Conservation (phyloP, 257 asterid species). For the Pogostemon cablin region DNA sequence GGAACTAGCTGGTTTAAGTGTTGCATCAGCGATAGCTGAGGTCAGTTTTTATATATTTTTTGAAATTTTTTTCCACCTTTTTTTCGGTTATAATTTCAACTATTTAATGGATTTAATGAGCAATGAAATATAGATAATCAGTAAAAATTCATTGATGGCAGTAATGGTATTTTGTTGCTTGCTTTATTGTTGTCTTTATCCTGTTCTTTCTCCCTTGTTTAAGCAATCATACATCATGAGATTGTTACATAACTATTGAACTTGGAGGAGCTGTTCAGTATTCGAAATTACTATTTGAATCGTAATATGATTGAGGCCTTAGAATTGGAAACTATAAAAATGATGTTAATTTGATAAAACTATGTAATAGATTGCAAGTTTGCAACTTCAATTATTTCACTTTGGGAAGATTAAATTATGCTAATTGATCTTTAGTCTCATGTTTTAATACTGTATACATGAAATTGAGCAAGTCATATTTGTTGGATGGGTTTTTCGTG, state of each 20-base stretch:
- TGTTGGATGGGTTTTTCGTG: neutral
- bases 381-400: neutral
- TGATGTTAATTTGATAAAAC: conserved; percentile 9
- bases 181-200: neutral
- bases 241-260: neutral
- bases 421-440: neutral
- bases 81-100: neutral
- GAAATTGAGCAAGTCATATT: neutral
- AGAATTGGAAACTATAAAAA: neutral
- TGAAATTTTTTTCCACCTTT: neutral
- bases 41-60: conserved; percentile 31
- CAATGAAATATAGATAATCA: neutral
- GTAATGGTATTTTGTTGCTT: neutral
- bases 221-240: neutral
- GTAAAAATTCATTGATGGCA: neutral
- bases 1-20: conserved; percentile 91
- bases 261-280: conserved; percentile 14
- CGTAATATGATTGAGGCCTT: conserved; percentile 5
- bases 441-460: neutral
- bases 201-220: conserved; percentile 22
- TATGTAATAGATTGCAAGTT: neutral
- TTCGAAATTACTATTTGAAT: conserved; percentile 13
- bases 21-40: conserved; percentile 76
- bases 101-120: conserved; percentile 1
- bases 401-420: neutral